Evolutionary conservation across 495 filamentous ascomycete genomes (phyloP).

Genomic region (Aspergillus haitiensis): DNA sequence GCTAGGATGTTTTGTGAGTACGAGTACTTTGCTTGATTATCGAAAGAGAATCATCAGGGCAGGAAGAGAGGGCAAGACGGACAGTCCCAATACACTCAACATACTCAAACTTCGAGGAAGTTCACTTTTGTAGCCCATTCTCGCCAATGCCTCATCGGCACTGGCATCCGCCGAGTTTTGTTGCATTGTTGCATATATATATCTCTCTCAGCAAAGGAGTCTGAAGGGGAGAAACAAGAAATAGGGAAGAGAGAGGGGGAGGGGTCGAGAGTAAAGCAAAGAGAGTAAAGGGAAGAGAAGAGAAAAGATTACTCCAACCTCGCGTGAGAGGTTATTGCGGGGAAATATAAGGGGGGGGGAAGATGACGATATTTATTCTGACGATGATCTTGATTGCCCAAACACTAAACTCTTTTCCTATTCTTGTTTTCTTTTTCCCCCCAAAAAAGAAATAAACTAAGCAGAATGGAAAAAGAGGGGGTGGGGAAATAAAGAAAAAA

Average conservation of each 20-base stretch:
- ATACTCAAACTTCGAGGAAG: slow-evolving; percentile 61
- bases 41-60: background rate
- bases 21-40: background rate
- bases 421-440: too few relatives aligned
- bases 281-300: background rate
- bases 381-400: too few relatives aligned
- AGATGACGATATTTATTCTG: too few relatives aligned
- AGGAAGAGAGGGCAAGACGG: slow-evolving; percentile 24
- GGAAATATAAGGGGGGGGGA: too few relatives aligned
- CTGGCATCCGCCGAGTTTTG: slow-evolving; percentile 34
- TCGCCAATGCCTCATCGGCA: slow-evolving; percentile 57
- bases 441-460: too few relatives aligned
- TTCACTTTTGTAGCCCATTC: slow-evolving; percentile 65
- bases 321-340: too few relatives aligned
- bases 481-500: too few relatives aligned
- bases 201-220: background rate
- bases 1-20: slow-evolving; percentile 1
- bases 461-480: too few relatives aligned
- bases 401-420: too few relatives aligned
- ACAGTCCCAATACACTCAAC: slow-evolving; percentile 64
- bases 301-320: background rate
- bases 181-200: slow-evolving; percentile 17
- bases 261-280: too few relatives aligned
- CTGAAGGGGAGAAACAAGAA: slow-evolving; percentile 1
- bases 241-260: background rate